Evolutionary conservation across 108 stramenopile genomes (phyloP).

Genomic region (Cafeteria roenbergensis): DNA sequence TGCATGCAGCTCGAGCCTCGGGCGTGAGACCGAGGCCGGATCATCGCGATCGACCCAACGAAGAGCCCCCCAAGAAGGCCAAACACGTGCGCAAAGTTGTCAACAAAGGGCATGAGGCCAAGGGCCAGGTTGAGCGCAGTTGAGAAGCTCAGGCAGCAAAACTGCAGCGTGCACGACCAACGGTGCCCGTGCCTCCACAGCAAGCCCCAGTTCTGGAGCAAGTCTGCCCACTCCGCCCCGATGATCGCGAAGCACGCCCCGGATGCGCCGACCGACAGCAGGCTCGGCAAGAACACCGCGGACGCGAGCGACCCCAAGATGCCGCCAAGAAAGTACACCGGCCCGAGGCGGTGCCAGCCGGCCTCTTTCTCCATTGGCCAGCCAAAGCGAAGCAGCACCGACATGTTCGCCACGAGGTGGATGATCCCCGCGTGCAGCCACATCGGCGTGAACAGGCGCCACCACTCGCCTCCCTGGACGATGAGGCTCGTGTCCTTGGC

Average conservation of each 20-base stretch:
- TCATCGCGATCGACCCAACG: too few species aligned
- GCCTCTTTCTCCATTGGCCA: constrained; percentile 70
- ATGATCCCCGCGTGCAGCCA: constrained; percentile 82
- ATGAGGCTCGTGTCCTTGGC: constrained; percentile 66
- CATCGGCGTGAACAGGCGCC: constrained; percentile 66
- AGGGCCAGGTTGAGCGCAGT: constrained; percentile 4
- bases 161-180: too few species aligned
- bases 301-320: constrained; percentile 70
- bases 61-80: constrained; percentile 1
- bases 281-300: constrained; percentile 70
- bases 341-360: constrained; percentile 48
- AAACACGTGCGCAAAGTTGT: constrained; percentile 11
- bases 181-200: too few species aligned
- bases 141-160: constrained; percentile 3
- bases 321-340: constrained; percentile 64
- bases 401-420: constrained; percentile 80
- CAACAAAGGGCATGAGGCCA: constrained; percentile 8
- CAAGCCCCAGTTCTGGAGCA: constrained; percentile 71
- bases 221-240: constrained; percentile 68
- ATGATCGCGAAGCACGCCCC: constrained; percentile 84
- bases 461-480: constrained; percentile 71
- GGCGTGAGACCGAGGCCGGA: too few species aligned
- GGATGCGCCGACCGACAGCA: constrained; percentile 72
- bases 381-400: constrained; percentile 69
- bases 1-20: too few species aligned